Evolutionary conservation across 495 filamentous ascomycete genomes (phyloP).

Genomic region (Neurospora sp.): DNA sequence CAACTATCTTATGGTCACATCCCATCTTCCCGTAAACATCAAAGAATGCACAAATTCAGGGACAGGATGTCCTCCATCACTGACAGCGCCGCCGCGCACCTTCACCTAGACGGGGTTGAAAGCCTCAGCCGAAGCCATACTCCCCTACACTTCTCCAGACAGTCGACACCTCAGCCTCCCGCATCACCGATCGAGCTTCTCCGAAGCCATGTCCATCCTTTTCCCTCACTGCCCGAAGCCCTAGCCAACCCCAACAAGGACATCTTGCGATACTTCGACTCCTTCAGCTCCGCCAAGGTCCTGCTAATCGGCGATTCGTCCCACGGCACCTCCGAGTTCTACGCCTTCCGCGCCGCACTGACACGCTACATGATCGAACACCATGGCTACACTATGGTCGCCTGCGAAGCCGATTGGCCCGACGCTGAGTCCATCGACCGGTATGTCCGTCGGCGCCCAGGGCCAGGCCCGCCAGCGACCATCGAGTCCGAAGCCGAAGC

Average conservation of each 20-base stretch:
- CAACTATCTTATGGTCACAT: background rate
- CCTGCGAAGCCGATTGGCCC: conserved; percentile 51
- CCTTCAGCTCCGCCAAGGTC: conserved; percentile 28
- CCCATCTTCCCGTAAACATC: background rate
- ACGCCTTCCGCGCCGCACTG: conserved; percentile 43
- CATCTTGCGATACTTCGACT: conserved; percentile 27
- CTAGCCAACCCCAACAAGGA: background rate
- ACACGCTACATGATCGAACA: conserved; percentile 42
- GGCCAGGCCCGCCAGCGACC: conserved; percentile 15
- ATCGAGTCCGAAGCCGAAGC: conserved; percentile 9
- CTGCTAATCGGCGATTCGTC: conserved; percentile 48
- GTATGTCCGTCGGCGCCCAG: conserved; percentile 41
- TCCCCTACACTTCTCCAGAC: background rate
- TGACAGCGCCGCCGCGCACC: background rate
- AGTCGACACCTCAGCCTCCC: background rate
- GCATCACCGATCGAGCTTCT: background rate
- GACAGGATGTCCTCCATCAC: background rate
- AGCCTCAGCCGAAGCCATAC: background rate
- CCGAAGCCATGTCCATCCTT: background rate
- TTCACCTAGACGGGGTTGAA: background rate
- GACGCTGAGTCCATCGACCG: conserved; percentile 47
- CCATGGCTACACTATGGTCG: conserved; percentile 48
- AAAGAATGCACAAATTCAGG: background rate
- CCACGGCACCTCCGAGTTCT: conserved; percentile 53
- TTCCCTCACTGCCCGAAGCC: background rate